Base-by-base conservation (phyloP, 371 early-diverging fungal genomes). In the Apophysomyces elegans region DNA sequence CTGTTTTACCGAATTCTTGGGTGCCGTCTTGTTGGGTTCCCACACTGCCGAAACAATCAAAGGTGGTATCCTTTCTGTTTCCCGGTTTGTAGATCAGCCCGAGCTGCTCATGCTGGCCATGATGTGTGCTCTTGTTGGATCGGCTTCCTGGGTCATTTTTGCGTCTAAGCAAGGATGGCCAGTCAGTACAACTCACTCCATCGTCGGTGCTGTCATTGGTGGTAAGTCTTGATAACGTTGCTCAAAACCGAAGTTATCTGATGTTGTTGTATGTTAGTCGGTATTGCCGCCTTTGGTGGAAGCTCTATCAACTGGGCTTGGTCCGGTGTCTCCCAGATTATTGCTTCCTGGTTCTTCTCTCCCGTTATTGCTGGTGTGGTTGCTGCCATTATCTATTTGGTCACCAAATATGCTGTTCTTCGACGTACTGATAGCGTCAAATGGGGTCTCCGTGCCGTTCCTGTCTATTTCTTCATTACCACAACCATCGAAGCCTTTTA, bases 191-290 rank as follows among this genome's bases (percentile, higher is more conserved):
- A 85, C 86, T 11, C 87, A 88, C 54, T 70, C 84, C 12, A 91
- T 96, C 62, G 90, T 94, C 37, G 95, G 94, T 66, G 96, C 93
- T 39, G 76, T 94, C 62, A 79, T 86, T 61, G 94, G 95, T 64
- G 54, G 54, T 50, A 50, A 50, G 54, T 50, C 8, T 21, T 21
- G 21, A 21, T 18, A 9, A 50, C n/a, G 7, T 21, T 21, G 8
- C 5, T 21, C 9, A 6, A 14, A 18, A 14, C 16, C 47, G 7
- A 21, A 50, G 0, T 18, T 0, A 50, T 0, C 54, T 50, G 4
- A 50, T 50, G 6, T 50, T 26, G 41, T 41, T 41, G 11, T 41
- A 4, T 41, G 9, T 26, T 50, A 50, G 80, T 84, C 13, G 95
- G 93, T 62, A 88, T 95, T 58, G 78, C 92, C 64, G 88, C 85